Evolutionary conservation across 2,329 filamentous ascomycete genomes (phyloP), one percentile per base, ranked within the genome.

Genomic region (Fusarium sp.): DNA sequence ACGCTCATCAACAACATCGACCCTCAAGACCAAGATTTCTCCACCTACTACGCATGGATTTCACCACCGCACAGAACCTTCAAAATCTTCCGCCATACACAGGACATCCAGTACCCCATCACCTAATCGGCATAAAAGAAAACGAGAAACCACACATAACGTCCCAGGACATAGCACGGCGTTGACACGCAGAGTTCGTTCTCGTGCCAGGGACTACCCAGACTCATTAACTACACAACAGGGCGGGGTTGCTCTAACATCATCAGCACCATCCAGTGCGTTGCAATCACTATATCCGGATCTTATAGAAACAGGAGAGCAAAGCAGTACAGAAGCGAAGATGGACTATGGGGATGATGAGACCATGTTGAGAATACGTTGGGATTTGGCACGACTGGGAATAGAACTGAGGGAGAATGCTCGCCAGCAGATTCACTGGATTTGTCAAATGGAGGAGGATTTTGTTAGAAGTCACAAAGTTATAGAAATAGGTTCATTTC

Each of bases 161-260:
- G 26, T n/a, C 16, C 19, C 25, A 28, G 4, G 25, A 6, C 6
- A 13, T 14, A n/a, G 6, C 3, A 13, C 18, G 18, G 2, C 44
- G 14, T 26, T 25, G 16, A 25, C 16, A 2, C 6, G 11, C 16
- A n/a, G 14, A 18, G 14, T 18, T 19, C n/a, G 12, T 18, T 19
- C 44, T n/a, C 44, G 2, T 12, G 12, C 16, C 7, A 12, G 16
- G 10, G 44, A n/a, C 16, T 13, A 26, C 16, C 11, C 18, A 4
- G 11, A 0, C 4, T 11, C 7, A 4, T 25, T 4, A 28, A 28
- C n/a, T 8, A 5, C 11, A 25, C 11, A 11, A n/a, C 3, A 19
- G 18, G 28, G 7, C 7, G 14, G 18, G 3, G 25, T 10, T 9
- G 12, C 25, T 6, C 3, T 12, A 4, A 6, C 4, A 5, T 0